Percentiles rank a stretch among this genome's conserved stretches.
phyloP scores from a whole-genome alignment of 345 rosid species.

The Corymbia maculata region DNA sequence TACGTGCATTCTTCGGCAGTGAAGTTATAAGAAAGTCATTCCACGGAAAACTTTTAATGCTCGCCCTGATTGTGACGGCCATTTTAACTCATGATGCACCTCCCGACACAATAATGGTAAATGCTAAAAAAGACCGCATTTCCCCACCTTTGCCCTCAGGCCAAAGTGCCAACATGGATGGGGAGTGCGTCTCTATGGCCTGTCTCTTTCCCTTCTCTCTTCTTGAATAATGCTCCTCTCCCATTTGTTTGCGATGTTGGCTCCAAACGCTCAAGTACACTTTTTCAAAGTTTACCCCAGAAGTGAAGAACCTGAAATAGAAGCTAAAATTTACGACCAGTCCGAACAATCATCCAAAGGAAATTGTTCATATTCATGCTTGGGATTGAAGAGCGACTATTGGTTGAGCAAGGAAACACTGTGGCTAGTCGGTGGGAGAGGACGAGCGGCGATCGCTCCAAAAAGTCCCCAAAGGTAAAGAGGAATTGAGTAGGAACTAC shows the following conservation, averaged over 20 bases:
- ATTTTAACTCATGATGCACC: background rate
- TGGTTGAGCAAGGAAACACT: background rate
- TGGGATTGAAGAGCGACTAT: background rate
- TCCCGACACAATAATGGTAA: background rate
- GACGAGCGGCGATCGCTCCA: background rate
- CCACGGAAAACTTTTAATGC: background rate
- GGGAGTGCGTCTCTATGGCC: background rate
- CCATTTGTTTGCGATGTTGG: background rate
- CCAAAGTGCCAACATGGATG: background rate
- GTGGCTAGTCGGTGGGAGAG: background rate
- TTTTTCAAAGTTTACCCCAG: background rate
- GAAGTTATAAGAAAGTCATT: background rate
- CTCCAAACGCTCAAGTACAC: background rate
- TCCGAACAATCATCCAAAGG: background rate
- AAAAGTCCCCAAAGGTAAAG: background rate
- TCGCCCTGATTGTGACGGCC: background rate
- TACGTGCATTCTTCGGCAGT: background rate
- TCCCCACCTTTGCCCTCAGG: background rate
- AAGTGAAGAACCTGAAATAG: background rate
- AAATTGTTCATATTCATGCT: background rate
- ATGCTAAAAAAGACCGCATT: background rate
- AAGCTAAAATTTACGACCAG: background rate
- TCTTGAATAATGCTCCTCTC: background rate
- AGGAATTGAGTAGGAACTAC: background rate
- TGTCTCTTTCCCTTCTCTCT: background rate